Base-by-base conservation (phyloP, 2,329 filamentous ascomycete species). In the Pseudopithomyces chartarum region DNA sequence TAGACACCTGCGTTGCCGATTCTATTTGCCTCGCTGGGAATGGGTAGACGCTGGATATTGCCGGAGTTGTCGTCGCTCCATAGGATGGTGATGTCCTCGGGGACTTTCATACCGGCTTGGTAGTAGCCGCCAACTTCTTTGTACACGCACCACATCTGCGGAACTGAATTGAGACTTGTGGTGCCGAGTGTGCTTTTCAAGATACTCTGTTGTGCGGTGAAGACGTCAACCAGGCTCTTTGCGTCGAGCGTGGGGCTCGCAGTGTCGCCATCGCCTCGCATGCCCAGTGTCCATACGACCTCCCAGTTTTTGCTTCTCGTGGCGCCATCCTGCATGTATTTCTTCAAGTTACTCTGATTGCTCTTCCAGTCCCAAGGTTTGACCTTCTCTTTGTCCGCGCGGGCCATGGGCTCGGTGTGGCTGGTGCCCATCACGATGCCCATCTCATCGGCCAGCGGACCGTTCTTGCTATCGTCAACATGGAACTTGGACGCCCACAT, bases 81-180 rank as follows among this genome's bases (percentile, higher is more conserved):
- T 5, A 90, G 78, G 29, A 90, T 77, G 1, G 86, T 89, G 17
- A 90, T 82, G 61, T 89, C 84, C 23, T 89, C 86, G 0, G 87
- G 71, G 70, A 88, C 79, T 0, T 76, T 75, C 59, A 90, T 79
- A 2, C 87, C 87, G 11, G 82, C 77, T 36, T 87, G 83, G 51
- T 87, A 84, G 68, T 90, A 90, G 0, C 82, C 82, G 71, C 87
- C 85, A 5, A 90, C 87, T 67, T 90, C 87, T 45, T 89, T 90
- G 73, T 90, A 90, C 43, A 90, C 75, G 62, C 86, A 88, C 87
- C 87, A 90, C 73, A 87, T 81, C 71, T 89, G 87, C 10, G 87
- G 87, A 0, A 87, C 81, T 0, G 78, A 75, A 11, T 79, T 80
- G 76, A 76, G 15, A 79, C 81, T 70, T 74, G 65, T 46, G 60